Conservation (phyloP, 768 basidiomycete species). For the Mycena leptocephala region DNA sequence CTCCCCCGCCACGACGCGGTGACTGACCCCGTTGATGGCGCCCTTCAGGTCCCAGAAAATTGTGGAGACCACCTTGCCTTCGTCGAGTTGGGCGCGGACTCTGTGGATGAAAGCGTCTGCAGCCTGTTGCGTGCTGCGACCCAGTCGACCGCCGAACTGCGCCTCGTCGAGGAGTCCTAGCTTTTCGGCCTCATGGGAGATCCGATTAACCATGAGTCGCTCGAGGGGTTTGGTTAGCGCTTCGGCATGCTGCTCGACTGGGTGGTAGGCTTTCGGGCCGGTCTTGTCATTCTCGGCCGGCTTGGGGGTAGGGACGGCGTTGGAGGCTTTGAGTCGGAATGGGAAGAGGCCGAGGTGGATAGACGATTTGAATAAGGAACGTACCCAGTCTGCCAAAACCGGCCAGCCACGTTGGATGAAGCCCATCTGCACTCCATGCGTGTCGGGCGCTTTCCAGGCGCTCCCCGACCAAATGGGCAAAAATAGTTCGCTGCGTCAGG, state of each 20-base stretch:
- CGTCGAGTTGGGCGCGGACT: not conserved
- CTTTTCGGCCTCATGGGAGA: not conserved
- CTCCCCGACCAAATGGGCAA: not conserved
- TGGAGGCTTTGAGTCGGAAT: not conserved
- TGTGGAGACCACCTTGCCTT: not conserved
- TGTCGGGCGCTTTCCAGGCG: not conserved
- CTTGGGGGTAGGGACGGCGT: not conserved
- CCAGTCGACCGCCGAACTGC: not conserved
- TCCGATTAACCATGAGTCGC: not conserved
- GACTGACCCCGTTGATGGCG: not conserved
- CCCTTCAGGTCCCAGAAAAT: slow-evolving; percentile 2
- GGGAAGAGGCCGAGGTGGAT: not conserved
- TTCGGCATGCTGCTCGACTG: not conserved
- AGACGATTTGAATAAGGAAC: not conserved
- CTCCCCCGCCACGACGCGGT: not conserved
- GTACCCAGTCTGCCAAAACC: not conserved
- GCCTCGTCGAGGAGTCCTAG: not conserved
- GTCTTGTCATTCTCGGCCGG: not conserved
- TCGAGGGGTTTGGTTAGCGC: not conserved
- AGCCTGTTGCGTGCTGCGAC: not conserved
- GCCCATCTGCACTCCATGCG: slow-evolving; percentile 3
- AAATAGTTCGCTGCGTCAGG: too few relatives aligned
- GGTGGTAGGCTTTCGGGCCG: not conserved
- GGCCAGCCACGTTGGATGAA: not conserved
- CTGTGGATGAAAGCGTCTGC: not conserved